Evolutionary conservation across 1,284 basidiomycete species (phyloP).

Genomic region (Fomitopsis palustris): DNA sequence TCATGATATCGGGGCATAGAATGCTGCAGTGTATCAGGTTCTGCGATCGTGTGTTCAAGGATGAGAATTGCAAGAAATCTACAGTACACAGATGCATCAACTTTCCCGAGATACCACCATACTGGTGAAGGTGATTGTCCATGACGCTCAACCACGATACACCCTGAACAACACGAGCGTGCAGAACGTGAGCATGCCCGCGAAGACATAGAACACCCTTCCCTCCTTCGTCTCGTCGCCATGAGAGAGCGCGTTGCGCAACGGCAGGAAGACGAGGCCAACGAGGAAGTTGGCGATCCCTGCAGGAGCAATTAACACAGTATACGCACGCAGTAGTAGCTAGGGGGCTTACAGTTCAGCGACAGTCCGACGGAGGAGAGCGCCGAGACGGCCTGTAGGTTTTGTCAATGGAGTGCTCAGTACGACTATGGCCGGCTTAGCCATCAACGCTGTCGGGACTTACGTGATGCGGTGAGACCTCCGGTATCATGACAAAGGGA

Average conservation of each 20-base stretch:
- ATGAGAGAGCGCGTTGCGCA: slow-evolving; percentile 70
- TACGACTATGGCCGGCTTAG: slow-evolving; percentile 7
- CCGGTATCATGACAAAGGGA: slow-evolving; percentile 91
- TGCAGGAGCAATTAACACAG: slow-evolving; percentile 24
- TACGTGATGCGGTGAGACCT: slow-evolving; percentile 80
- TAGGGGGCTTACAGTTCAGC: slow-evolving; percentile 63
- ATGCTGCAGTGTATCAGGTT: not conserved
- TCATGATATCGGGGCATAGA: no score
- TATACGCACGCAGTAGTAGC: not conserved
- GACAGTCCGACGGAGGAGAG: slow-evolving; percentile 82
- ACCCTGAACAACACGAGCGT: slow-evolving; percentile 25
- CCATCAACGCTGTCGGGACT: slow-evolving; percentile 21
- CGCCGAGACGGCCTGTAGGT: slow-evolving; percentile 78
- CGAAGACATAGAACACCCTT: slow-evolving; percentile 82
- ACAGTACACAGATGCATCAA: not conserved
- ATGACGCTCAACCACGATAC: slow-evolving; percentile 22
- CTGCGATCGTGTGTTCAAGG: not conserved
- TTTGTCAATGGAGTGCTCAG: not conserved
- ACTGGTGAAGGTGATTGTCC: not conserved
- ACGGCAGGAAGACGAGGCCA: slow-evolving; percentile 77
- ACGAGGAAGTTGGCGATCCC: slow-evolving; percentile 85
- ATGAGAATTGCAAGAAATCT: not conserved
- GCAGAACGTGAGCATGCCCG: slow-evolving; percentile 25
- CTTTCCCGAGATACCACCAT: not conserved
- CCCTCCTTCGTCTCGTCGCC: slow-evolving; percentile 69